Percentiles rank a stretch among this genome's conserved stretches.
These are phyloP conservation scores for Eimeria praecox DNA, from an alignment of 169 alveolate species.

Conservation along the genomic window DNA sequence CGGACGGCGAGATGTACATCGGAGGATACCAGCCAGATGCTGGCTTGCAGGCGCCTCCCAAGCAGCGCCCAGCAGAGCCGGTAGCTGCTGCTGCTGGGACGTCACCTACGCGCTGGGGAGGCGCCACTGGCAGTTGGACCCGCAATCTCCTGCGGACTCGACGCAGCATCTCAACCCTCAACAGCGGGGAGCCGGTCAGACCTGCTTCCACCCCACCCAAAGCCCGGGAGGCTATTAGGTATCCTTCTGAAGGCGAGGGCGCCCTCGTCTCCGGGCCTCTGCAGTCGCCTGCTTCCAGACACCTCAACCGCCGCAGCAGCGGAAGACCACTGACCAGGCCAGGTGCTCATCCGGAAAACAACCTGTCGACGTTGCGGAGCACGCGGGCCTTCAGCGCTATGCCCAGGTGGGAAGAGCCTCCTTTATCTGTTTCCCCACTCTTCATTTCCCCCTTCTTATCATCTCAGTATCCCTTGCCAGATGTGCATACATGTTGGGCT, in stretches of 20 bases:
- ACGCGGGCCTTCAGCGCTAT: conserved; percentile 44
- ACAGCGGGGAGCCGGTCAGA: neutral
- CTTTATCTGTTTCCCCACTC: neutral
- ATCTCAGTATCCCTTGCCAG: neutral
- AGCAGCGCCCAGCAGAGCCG: conserved; percentile 9
- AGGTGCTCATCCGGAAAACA: neutral
- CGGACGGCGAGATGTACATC: conserved; percentile 37
- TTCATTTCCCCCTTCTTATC: neutral
- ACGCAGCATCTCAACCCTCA: conserved; percentile 47
- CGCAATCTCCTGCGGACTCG: conserved; percentile 43
- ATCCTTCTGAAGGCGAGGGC: neutral
- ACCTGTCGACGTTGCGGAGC: neutral
- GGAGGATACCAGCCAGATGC: conserved; percentile 16
- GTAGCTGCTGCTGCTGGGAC: neutral
- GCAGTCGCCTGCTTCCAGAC: conserved; percentile 22
- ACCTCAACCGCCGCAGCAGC: neutral
- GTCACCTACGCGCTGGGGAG: conserved; percentile 41
- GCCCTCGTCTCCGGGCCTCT: neutral
- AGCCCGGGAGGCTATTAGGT: neutral
- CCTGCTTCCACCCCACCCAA: neutral
- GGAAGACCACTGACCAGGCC: neutral
- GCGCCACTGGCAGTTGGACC: conserved; percentile 7
- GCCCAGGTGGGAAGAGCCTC: conserved; percentile 36
- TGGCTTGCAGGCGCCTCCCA: neutral
- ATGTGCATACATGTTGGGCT: neutral